Evolutionary conservation across 768 basidiomycete genomes (phyloP).

Genomic region (Termitomyces bulborhizus): DNA sequence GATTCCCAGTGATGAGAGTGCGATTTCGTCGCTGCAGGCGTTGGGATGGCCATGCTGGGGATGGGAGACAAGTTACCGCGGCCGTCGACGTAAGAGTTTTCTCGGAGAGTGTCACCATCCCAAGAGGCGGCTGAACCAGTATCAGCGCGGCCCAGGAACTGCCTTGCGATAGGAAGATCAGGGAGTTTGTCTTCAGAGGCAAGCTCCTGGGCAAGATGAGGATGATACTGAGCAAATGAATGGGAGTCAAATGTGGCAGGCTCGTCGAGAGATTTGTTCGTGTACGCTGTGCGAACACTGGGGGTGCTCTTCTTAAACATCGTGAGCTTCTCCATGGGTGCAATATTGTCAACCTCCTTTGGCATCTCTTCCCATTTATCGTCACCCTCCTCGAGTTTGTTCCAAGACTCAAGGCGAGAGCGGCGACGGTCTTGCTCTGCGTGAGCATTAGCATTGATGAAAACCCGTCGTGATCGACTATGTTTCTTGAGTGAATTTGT

Average conservation of each 20-base stretch:
- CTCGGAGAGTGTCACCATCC: slow-evolving; percentile 46
- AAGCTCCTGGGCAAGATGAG: slow-evolving; percentile 46
- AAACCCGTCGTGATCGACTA: slow-evolving; percentile 20
- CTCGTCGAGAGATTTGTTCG: slow-evolving; percentile 38
- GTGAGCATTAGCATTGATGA: slow-evolving; percentile 28
- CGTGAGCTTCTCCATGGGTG: slow-evolving; percentile 54
- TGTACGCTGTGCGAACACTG: slow-evolving; percentile 48
- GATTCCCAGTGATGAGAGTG: slow-evolving; percentile 62
- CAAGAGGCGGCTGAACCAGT: slow-evolving; percentile 41
- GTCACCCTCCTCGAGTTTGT: slow-evolving; percentile 47
- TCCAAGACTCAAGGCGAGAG: slow-evolving; percentile 49
- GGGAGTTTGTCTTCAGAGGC: slow-evolving; percentile 25
- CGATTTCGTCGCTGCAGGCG: slow-evolving; percentile 48
- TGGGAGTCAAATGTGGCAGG: slow-evolving; percentile 32
- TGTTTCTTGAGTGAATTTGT: slow-evolving; percentile 31
- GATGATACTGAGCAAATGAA: slow-evolving; percentile 57
- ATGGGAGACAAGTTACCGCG: slow-evolving; percentile 46
- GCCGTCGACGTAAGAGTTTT: slow-evolving; percentile 35
- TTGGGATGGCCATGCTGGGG: slow-evolving; percentile 49
- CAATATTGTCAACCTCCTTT: slow-evolving; percentile 36
- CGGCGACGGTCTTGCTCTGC: slow-evolving; percentile 36
- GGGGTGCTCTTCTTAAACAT: slow-evolving; percentile 59
- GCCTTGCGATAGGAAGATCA: slow-evolving; percentile 31
- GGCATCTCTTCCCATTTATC: slow-evolving; percentile 42
- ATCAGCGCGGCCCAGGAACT: slow-evolving; percentile 38